Conservation (phyloP, 352 stramenopile species). For the Phytophthora constricta region DNA sequence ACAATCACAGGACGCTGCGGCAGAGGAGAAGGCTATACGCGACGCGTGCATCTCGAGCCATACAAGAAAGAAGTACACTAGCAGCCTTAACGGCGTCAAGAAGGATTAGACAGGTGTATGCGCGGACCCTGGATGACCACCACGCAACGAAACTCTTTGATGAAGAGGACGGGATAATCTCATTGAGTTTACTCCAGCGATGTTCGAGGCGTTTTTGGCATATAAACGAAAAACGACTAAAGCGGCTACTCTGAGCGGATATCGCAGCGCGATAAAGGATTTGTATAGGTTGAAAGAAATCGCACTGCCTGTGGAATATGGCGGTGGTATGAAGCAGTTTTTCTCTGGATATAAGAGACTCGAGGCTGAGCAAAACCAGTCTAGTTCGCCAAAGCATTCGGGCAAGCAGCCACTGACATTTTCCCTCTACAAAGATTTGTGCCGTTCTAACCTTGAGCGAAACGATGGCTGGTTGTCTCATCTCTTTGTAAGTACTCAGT, state of each 20-base stretch:
- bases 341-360: slow-evolving; percentile 21
- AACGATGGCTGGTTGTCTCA: slow-evolving; percentile 23
- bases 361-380: slow-evolving; percentile 11
- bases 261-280: slow-evolving; percentile 20
- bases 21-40: no score
- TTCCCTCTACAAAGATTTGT: slow-evolving; percentile 13
- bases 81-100: slow-evolving; percentile 6
- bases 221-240: not conserved
- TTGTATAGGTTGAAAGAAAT: slow-evolving; percentile 7
- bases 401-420: slow-evolving; percentile 16
- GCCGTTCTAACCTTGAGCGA: not conserved
- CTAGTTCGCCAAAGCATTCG: not conserved
- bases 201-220: not conserved
- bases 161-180: not conserved
- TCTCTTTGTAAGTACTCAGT: slow-evolving; percentile 31
- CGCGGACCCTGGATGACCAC: not conserved
- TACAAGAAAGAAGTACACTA: slow-evolving; percentile 8
- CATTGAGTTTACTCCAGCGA: slow-evolving; percentile 5
- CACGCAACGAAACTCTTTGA: slow-evolving; percentile 10
- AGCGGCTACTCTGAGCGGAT: slow-evolving; percentile 3
- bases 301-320: slow-evolving; percentile 16
- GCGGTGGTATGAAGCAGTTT: slow-evolving; percentile 23
- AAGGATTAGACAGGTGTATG: slow-evolving; percentile 3
- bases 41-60: slow-evolving; percentile 3
- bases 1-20: no score